phyloP scores from a whole-genome alignment of 2,329 filamentous ascomycete genomes.

The Fusarium pseudocircinatum region DNA sequence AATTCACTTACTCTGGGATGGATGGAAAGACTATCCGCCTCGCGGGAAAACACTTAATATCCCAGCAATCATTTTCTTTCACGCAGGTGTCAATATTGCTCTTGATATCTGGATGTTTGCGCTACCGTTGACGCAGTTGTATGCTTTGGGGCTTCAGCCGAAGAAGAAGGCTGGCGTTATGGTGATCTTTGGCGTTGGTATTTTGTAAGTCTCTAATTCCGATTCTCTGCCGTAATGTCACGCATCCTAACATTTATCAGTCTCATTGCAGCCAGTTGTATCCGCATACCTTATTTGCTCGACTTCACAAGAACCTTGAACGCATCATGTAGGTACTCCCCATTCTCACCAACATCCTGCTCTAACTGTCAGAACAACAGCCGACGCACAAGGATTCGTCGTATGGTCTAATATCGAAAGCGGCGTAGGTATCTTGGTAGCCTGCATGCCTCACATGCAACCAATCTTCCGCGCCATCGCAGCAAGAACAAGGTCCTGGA shows the following conservation, averaged over 20 bases:
- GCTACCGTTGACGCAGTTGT: neutral
- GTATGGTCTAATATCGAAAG: constrained; percentile 6
- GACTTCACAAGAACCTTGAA: neutral
- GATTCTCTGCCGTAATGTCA: rapidly evolving
- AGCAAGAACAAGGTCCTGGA: neutral
- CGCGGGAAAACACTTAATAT: neutral
- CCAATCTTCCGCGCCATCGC: neutral
- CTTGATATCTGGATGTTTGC: constrained; percentile 12
- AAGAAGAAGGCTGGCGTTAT: constrained; percentile 1
- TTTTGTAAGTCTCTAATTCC: neutral
- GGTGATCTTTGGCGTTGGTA: neutral
- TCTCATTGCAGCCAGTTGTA: constrained; percentile 7
- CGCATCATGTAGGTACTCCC: neutral
- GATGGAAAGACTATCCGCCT: neutral
- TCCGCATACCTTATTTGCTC: neutral
- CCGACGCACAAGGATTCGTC: neutral
- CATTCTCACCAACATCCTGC: rapidly evolving
- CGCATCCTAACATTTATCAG: neutral
- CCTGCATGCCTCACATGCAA: neutral
- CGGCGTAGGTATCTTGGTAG: constrained; percentile 2
- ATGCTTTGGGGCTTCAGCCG: neutral
- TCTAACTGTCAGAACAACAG: neutral
- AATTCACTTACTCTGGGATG: neutral
- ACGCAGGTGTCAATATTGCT: neutral
- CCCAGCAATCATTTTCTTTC: neutral